Percentiles rank a stretch among this genome's conserved stretches.
Evolutionary conservation across 345 rosid genomes (phyloP).

Genomic region (Bruguiera parviflora): DNA sequence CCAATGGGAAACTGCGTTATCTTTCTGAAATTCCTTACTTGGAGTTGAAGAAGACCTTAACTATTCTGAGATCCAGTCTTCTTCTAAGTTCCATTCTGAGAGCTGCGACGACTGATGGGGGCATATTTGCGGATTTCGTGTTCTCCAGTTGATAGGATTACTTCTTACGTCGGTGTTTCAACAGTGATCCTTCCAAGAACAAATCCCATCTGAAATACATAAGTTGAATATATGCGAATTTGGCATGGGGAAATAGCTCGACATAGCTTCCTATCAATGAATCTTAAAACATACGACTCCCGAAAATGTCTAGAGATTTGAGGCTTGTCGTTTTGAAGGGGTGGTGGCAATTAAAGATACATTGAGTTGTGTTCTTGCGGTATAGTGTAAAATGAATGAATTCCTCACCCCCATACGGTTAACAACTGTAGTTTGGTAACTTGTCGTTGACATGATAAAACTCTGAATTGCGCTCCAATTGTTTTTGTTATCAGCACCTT

Average conservation of each 20-base stretch:
- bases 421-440: too few species aligned
- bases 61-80: conserved; percentile 7
- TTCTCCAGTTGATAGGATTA: conserved; percentile 37
- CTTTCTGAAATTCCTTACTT: conserved; percentile 14
- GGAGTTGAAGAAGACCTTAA: conserved; percentile 8
- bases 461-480: too few species aligned
- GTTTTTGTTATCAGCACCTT: too few species aligned
- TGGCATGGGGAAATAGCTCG: too few species aligned
- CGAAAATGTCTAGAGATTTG: background rate
- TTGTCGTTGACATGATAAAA: too few species aligned
- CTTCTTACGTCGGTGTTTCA: conserved; percentile 64
- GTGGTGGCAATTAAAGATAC: conserved; percentile 16
- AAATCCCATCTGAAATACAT: conserved; percentile 52
- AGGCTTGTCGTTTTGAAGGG: background rate
- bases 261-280: background rate
- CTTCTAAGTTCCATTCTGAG: background rate
- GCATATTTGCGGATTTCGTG: conserved; percentile 74
- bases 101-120: conserved; percentile 52
- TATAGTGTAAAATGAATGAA: too few species aligned
- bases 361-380: too few species aligned
- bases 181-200: conserved; percentile 66
- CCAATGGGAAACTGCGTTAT: conserved; percentile 12
- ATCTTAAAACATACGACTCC: background rate
- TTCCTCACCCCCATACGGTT: too few species aligned
- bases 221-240: background rate